Evolutionary conservation across 441 rosid genomes (phyloP).

Genomic region (Gossypium lobatum): DNA sequence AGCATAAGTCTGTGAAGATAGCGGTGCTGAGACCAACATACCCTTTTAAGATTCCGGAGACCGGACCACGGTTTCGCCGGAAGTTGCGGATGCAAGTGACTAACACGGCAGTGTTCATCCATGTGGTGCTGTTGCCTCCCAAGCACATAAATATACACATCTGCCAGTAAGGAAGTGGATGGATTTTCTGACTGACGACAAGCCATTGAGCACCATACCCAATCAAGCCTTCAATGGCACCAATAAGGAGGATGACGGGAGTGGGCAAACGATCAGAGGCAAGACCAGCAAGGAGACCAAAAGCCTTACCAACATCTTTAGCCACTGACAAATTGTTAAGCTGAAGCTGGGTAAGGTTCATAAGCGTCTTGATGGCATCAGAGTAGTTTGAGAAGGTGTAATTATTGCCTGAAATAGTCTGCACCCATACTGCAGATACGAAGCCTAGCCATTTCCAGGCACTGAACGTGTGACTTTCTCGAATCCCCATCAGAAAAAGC

Average conservation of each 20-base stretch:
- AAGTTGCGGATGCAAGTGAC: slow-evolving; percentile 81
- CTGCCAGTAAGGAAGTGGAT: slow-evolving; percentile 83
- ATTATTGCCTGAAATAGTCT: slow-evolving; percentile 72
- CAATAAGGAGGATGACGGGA: slow-evolving; percentile 56
- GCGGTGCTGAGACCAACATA: slow-evolving; percentile 81
- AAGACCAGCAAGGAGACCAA: slow-evolving; percentile 76
- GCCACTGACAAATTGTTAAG: slow-evolving; percentile 73
- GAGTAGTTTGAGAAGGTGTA: slow-evolving; percentile 82
- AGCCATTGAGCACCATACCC: slow-evolving; percentile 88
- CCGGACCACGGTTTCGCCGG: slow-evolving; percentile 69
- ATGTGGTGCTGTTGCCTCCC: slow-evolving; percentile 88
- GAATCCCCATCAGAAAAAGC: slow-evolving; percentile 20
- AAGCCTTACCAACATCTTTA: slow-evolving; percentile 86
- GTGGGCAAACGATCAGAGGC: slow-evolving; percentile 70
- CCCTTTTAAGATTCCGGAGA: slow-evolving; percentile 77
- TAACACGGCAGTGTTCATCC: slow-evolving; percentile 88
- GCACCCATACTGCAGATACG: slow-evolving; percentile 89
- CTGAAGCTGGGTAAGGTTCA: slow-evolving; percentile 68
- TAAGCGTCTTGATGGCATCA: slow-evolving; percentile 59
- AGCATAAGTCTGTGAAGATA: slow-evolving; percentile 68
- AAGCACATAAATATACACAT: slow-evolving; percentile 73
- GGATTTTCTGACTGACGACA: slow-evolving; percentile 51
- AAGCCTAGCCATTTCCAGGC: slow-evolving; percentile 71
- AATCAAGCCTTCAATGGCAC: slow-evolving; percentile 59
- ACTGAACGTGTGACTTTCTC: slow-evolving; percentile 15